phyloP scores from a whole-genome alignment of 495 filamentous ascomycete species.

The Aspergillus conjunctus region DNA sequence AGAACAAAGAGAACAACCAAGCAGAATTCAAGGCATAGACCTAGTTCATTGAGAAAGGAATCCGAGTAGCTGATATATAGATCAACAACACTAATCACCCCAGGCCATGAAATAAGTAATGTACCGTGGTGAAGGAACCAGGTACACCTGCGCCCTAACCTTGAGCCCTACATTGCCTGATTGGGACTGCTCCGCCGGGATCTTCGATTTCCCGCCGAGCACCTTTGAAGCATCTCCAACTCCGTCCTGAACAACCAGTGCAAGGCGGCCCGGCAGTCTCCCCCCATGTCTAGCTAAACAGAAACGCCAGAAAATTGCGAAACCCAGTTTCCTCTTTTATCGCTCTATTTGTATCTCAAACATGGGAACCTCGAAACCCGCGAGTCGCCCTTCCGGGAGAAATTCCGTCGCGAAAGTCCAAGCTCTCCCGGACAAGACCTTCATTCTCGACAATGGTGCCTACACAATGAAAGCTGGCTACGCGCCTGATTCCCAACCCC shows the following conservation, averaged over 20 bases:
- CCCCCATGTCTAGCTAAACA: too few species aligned
- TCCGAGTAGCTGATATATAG: too few species aligned
- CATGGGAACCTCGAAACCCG: conserved; percentile 43
- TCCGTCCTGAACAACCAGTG: background rate
- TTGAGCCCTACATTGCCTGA: conserved; percentile 34
- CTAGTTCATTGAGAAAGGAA: too few species aligned
- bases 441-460: conserved; percentile 93
- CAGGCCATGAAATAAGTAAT: background rate
- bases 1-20: too few species aligned
- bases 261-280: background rate
- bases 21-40: too few species aligned
- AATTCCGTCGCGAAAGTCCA: conserved; percentile 31
- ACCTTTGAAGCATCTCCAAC: conserved; percentile 6
- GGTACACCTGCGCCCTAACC: conserved; percentile 24
- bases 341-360: too few species aligned
- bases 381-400: conserved; percentile 36
- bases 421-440: conserved; percentile 62
- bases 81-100: too few species aligned
- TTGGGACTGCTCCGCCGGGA: conserved; percentile 20
- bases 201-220: conserved; percentile 15
- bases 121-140: background rate
- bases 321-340: background rate
- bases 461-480: conserved; percentile 94
- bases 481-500: conserved; percentile 44
- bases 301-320: background rate